Conservation (phyloP, 140 eudicot genomes). For the Erigeron philadelphicus region DNA sequence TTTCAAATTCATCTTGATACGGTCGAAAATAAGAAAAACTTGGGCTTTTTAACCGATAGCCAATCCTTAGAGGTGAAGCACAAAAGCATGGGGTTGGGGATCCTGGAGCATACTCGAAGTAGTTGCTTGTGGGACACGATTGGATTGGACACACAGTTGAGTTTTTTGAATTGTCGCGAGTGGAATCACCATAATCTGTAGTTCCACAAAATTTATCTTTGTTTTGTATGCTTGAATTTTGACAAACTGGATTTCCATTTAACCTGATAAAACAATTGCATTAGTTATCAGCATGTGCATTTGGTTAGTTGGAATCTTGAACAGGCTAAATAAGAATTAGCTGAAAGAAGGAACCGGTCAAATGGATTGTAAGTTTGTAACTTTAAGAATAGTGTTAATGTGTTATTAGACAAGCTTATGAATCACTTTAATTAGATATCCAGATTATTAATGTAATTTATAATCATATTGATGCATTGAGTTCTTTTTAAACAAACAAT, state of each 20-base stretch:
- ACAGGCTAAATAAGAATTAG: neutral
- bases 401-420: neutral
- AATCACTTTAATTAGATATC: neutral
- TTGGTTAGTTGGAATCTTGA: neutral
- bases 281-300: constrained; percentile 17
- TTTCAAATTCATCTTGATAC: constrained; percentile 39
- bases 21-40: constrained; percentile 75
- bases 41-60: constrained; percentile 79
- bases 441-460: neutral
- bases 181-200: constrained; percentile 28
- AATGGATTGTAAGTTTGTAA: neutral
- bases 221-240: constrained; percentile 40
- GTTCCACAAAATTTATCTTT: constrained; percentile 51
- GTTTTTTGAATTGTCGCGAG: constrained; percentile 18
- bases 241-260: constrained; percentile 70
- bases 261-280: constrained; percentile 45
- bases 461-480: neutral
- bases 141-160: constrained; percentile 46
- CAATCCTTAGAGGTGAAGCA: constrained; percentile 81
- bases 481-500: neutral
- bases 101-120: constrained; percentile 51
- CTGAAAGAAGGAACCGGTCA: neutral
- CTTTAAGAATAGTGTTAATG: neutral
- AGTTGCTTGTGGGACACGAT: constrained; percentile 53
- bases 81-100: constrained; percentile 71